phyloP scores from a whole-genome alignment of 805 yeast genomes.

The Candida nonsorbophila region DNA sequence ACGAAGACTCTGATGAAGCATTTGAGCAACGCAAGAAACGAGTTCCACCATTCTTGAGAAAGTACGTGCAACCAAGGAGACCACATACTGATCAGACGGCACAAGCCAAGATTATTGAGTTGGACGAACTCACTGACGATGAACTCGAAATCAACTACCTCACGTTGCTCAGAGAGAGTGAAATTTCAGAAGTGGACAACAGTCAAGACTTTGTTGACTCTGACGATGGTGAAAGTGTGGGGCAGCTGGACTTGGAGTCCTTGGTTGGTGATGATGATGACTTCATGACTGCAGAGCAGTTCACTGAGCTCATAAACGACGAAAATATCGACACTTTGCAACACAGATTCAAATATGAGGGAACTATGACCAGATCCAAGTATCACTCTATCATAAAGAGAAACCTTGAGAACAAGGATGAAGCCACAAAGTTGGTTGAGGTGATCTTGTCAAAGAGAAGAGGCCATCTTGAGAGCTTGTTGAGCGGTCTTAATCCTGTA shows the following conservation, averaged over 20 bases:
- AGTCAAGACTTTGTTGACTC: conserved; percentile 22
- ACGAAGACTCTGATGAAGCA: conserved; percentile 12
- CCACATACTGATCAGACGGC: conserved; percentile 4
- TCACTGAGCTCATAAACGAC: conserved; percentile 16
- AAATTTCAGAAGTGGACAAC: conserved; percentile 33
- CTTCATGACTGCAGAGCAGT: conserved; percentile 18
- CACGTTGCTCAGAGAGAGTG: conserved; percentile 18
- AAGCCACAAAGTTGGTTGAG: conserved; percentile 15
- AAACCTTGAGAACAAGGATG: conserved; percentile 7
- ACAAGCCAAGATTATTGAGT: conserved; percentile 3
- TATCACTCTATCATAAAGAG: conserved; percentile 8
- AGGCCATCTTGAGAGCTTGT: conserved; percentile 3
- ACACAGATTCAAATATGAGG: conserved; percentile 19
- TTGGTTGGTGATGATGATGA: conserved; percentile 13
- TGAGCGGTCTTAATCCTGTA: conserved; percentile 1
- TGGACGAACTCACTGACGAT: conserved; percentile 13
- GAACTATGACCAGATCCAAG: conserved; percentile 28
- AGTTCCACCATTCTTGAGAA: conserved; percentile 24
- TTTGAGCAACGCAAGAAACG: conserved; percentile 12
- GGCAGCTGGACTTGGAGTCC: conserved; percentile 10
- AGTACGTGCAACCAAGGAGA: conserved; percentile 19
- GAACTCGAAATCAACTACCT: conserved; percentile 16
- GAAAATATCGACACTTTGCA: conserved; percentile 16
- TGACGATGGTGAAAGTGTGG: conserved; percentile 13
- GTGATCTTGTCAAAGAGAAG: conserved; percentile 13